Conservation (phyloP, 345 rosid species). For the Zanthoxylum bungeanum region DNA sequence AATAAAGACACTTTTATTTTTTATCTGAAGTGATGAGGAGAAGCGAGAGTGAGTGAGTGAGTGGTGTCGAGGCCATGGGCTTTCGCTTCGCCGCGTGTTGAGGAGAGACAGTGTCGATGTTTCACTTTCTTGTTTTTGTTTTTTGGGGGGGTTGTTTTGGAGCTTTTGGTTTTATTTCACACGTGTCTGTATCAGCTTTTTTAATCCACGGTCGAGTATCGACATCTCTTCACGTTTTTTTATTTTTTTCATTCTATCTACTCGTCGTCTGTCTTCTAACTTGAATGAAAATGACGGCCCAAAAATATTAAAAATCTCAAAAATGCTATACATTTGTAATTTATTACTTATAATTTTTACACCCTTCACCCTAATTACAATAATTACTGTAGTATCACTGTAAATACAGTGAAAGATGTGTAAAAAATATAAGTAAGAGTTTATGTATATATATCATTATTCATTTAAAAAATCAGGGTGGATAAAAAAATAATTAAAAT, state of each 20-base stretch:
- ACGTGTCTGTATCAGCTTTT: not conserved
- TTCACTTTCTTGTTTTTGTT: not conserved
- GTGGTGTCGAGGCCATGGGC: slow-evolving; percentile 23
- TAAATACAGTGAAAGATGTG: no score
- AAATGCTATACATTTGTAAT: no score
- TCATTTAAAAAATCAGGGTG: no score
- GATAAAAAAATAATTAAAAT: no score
- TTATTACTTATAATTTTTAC: no score
- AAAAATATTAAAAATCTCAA: no score
- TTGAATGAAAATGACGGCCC: not conserved
- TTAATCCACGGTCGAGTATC: not conserved
- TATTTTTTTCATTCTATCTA: not conserved
- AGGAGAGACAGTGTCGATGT: not conserved
- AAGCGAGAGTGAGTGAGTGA: not conserved
- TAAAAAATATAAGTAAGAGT: no score
- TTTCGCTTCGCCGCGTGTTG: slow-evolving; percentile 48
- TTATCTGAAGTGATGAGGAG: not conserved
- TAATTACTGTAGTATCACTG: no score
- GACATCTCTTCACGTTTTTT: not conserved
- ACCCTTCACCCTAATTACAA: no score
- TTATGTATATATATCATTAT: no score
- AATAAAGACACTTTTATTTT: not conserved
- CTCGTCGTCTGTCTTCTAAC: not conserved
- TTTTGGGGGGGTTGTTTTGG: no score
- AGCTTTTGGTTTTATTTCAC: not conserved